Evolutionary conservation across 116 monocot species (phyloP), one percentile per base, ranked within the genome.

Genomic region (Cymodocea nodosa): DNA sequence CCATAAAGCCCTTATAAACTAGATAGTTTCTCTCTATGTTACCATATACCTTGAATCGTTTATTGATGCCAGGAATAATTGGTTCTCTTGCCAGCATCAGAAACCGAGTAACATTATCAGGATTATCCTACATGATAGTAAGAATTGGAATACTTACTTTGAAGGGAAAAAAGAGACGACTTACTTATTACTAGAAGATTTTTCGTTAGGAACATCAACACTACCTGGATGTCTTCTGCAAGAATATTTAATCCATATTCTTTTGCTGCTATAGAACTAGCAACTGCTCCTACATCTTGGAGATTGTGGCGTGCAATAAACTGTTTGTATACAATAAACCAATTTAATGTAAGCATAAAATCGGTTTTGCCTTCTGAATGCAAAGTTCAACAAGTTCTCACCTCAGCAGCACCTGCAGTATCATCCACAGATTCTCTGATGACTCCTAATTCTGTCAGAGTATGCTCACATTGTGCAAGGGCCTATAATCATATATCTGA

Each of bases 1-100:
- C 44, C 37, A 22, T n/a, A 40, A 64, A 49, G 49, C 10, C 37
- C 61, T 35, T 76, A 23, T 11, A 44, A 44, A 44, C 44, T 49
- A 64, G 23, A 2, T 11, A 23, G 49, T 85, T 85, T 78, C 87
- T 87, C 68, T 82, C 87, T 24, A 80, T 23, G 8, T 6, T 44
- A 20, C 3, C 22, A 50, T 11, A 15, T 59, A 58, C 69, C 69
- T 50, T 69, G 56, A 68, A 68, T 36, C 77, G 71, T 34, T 62
- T 83, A 49, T 80, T 73, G 49, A 71, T 71, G 23, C 83, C 71
- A 50, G 97, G 92, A 78, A 91, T 86, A 62, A 88, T 86, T 17
- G 97, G 97, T 73, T 97, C 91, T 78, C 97, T 83, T 60, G 91
- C 97, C 55, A 97, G 73, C 80, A 97, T 97, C 15, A 97, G 67